Evolutionary conservation across 2,329 filamentous ascomycete species (phyloP).

Genomic region (Nemania diffusa): DNA sequence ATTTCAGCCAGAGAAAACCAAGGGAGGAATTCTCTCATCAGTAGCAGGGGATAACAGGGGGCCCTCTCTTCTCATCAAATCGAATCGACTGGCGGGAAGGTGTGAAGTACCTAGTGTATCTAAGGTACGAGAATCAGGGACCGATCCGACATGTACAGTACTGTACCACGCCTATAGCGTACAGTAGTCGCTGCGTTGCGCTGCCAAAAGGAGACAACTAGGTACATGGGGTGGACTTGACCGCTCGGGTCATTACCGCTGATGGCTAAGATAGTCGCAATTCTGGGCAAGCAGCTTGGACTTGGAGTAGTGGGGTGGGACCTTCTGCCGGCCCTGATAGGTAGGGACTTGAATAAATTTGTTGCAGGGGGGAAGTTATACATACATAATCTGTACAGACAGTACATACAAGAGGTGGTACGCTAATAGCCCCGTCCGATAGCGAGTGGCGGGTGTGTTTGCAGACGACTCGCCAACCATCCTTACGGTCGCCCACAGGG

Average conservation of each 20-base stretch:
- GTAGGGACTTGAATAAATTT: constrained; percentile 36
- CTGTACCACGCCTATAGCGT: not conserved
- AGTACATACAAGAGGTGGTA: not conserved
- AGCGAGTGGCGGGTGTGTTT: constrained; percentile 13
- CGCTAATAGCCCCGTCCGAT: constrained; percentile 27
- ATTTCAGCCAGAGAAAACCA: constrained; percentile 35
- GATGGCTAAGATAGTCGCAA: constrained; percentile 8
- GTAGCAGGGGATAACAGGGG: constrained; percentile 36
- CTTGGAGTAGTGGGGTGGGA: constrained; percentile 30
- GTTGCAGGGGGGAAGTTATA: constrained; percentile 21
- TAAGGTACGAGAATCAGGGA: constrained; percentile 16
- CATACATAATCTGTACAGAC: not conserved
- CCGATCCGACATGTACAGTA: constrained; percentile 16
- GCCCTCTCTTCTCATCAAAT: constrained; percentile 24
- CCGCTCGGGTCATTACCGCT: not conserved
- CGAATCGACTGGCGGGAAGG: constrained; percentile 32
- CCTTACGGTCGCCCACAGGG: too few relatives aligned
- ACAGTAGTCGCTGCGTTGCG: not conserved
- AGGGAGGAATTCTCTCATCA: constrained; percentile 38
- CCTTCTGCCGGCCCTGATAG: constrained; percentile 31
- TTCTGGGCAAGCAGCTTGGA: constrained; percentile 29
- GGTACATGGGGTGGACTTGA: constrained; percentile 21
- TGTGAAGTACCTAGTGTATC: constrained; percentile 7
- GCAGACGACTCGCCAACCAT: constrained; percentile 20
- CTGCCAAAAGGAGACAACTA: not conserved